Base-by-base conservation (phyloP, 257 asterid genomes). In the Lycium barbarum region DNA sequence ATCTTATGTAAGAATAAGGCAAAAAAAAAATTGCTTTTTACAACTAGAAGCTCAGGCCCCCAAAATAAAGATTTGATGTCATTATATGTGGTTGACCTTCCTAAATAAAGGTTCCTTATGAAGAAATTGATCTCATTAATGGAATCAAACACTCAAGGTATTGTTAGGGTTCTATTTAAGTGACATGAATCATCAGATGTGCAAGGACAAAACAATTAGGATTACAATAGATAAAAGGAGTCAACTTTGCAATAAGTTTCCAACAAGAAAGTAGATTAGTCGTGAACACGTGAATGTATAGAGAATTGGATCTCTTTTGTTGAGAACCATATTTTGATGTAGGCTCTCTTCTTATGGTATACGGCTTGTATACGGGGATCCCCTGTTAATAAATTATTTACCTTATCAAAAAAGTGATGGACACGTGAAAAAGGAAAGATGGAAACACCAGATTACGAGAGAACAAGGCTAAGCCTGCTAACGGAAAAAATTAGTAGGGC, bases 141-240 rank as follows among this genome's bases (percentile, higher is more conserved):
- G 20, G 61, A 74, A 13, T 74, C 20, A 9, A 74, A 74, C 57
- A 5, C 68, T 62, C 15, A 20, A 62, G 68, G 68, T 62, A 68
- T 49, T 74, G 3, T 61, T 12, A 73, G 18, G 59, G 13, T 47
- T 73, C 0, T 12, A 73, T 47, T 72, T 18, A 45, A 72, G 58
- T 72, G 18, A 74, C 35, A 35, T 49, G 40, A 74, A 74, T 74
- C 61, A 20, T 74, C 61, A 47, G 61, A 74, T 3, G 43, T 74
- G 20, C 81, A 74, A 74, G 61, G 36, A 20, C 8, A 70, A 70
- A 49, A 10, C 14, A 17, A n/a, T 72, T n/a, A 45, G 55, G 79
- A 40, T 71, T 71, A 71, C 15, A 38, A 3, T 8, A 35, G 55
- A 71, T 5, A 0, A 2, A 70, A 70, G 79, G 5, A 70, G 15